Base-by-base conservation (phyloP, 441 rosid genomes). In the Pelargonium fulgidum region DNA sequence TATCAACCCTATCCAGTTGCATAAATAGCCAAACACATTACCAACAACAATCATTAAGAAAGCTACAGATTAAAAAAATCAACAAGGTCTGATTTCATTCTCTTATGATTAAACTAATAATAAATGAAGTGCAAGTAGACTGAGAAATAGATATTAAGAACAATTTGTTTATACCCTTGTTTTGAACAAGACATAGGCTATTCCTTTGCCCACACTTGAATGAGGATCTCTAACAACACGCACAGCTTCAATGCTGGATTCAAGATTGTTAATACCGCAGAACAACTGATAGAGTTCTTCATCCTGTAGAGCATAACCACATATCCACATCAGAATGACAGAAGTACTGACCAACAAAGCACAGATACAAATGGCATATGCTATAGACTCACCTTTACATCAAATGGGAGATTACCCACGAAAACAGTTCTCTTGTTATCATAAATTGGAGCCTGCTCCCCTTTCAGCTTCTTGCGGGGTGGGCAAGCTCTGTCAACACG, bases 401-500 rank as follows among this genome's bases (percentile, higher is more conserved):
- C 99, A 66, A 85, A 91, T 62, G 99, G 99, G 75, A 94, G 96
- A 74, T 94, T 92, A 69, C 99, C 99, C 63, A 90, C 77, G 66
- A 94, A 92, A 66, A 92, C 79, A 9, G 99, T 89, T 81, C 96
- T 86, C 85, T 84, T 90, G 78, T 79, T 76, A 78, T 94, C 98
- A 76, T 94, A 94, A 66, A 84, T 80, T 29, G 81, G 77, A 78
- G 81, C 16, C 75, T 59, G 75, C 20, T 79, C 89, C 64, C 85
- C 89, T 80, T 85, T 94, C 77, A 89, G 75, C 77, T 90, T 92
- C 74, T 94, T 94, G 48, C 94, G 89, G 66, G 98, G 99, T 0
- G 99, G 98, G 72, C 97, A 89, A 9, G 98, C 98, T 83, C 98
- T 80, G 81, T 94, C 99, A 58, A 94, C 97, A 39, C 98, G 98